Percentiles rank a stretch among this genome's conserved stretches.
phyloP scores from a whole-genome alignment of 495 filamentous ascomycete species.

The Xylona heveae region DNA sequence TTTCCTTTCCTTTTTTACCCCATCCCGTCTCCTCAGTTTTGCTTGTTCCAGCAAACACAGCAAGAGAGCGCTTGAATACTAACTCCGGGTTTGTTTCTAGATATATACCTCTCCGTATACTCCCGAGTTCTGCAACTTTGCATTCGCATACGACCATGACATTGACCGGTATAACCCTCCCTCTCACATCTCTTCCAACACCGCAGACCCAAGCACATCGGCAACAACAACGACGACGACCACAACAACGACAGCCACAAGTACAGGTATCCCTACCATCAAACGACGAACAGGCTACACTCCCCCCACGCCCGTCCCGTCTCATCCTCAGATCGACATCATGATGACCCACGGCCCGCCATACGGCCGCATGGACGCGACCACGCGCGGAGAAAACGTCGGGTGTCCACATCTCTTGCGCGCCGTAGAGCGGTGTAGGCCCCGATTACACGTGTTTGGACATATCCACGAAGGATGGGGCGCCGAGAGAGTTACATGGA shows the following conservation, averaged over 20 bases:
- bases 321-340: conserved; percentile 32
- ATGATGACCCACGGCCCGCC: conserved; percentile 62
- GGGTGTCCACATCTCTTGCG: conserved; percentile 37
- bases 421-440: conserved; percentile 28
- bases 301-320: conserved; percentile 25
- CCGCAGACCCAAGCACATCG: not conserved
- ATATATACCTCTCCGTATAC: conserved; percentile 52
- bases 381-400: conserved; percentile 14
- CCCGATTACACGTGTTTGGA: conserved; percentile 46
- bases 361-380: conserved; percentile 29
- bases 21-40: not conserved
- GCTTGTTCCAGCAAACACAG: not conserved
- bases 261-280: too few species aligned
- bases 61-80: not conserved
- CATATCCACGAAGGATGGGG: conserved; percentile 63
- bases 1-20: not conserved
- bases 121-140: conserved; percentile 35
- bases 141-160: conserved; percentile 34
- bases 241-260: too few species aligned
- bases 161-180: conserved; percentile 32
- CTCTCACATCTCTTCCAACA: conserved; percentile 2
- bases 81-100: conserved; percentile 3
- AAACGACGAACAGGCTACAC: too few species aligned
- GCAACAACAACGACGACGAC: too few species aligned
- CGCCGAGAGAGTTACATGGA: conserved; percentile 36